Evolutionary conservation across 2,329 filamentous ascomycete species (phyloP), one percentile per base, ranked within the genome.

Genomic region (Aspergillus texensis): DNA sequence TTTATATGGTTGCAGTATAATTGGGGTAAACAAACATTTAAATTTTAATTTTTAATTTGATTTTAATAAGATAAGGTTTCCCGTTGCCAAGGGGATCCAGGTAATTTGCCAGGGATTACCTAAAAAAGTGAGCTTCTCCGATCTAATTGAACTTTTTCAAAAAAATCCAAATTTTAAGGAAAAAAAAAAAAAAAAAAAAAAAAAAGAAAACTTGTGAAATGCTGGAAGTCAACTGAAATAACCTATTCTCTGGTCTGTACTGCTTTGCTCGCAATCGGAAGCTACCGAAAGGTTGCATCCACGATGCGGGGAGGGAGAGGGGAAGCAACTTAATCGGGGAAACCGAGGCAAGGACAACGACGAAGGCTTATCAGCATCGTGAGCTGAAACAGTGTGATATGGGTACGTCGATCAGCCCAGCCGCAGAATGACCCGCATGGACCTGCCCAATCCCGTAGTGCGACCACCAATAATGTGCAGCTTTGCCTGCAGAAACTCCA

Each of bases 371-470:
- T 39, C 32, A 34, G 50, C 32, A 12, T 32, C 34, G 16, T n/a
- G 50, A 32, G 50, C 16, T 32, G n/a, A 54, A 36, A 16, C 14
- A 6, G 14, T 36, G 34, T 16, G 34, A 36, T 36, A 16, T 36
- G 34, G 14, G 34, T 16, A 36, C 34, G 34, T 36, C 34, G 34
- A 60, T 60, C 58, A 39, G 24, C 34, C 6, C 21, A 14, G 46
- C 46, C 16, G 9, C 46, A 26, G 30, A 21, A 39, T 32, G 59
- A 52, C 53, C 53, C 59, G 59, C 59, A 46, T 57, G 59, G 59
- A 61, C 53, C n/a, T 61, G 24, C 59, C 59, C 28, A 34, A 61
- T 61, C 41, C 43, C 59, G 53, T 43, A 56, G 54, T 12, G 2
- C 14, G 4, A 30, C 59, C n/a, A 4, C 28, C 52, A 39, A 55